These are phyloP conservation scores for Dillenia suffruticosa DNA, from an alignment of 164 flowering plant genomes.

Conservation along the genomic window DNA sequence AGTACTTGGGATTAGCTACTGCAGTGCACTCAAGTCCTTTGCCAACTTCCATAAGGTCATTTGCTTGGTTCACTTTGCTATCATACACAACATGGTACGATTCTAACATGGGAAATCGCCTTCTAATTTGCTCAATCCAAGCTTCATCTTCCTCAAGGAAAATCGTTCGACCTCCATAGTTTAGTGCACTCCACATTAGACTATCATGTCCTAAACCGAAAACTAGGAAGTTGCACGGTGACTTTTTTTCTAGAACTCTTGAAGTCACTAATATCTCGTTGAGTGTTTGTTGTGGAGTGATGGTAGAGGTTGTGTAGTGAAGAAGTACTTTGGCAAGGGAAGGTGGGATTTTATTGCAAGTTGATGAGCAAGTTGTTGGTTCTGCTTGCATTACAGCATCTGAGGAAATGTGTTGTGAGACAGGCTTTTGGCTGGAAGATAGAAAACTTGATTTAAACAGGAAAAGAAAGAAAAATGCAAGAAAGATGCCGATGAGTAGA, in stretches of 20 bases:
- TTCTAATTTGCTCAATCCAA: slow-evolving; percentile 58
- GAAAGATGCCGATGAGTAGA: slow-evolving; percentile 30
- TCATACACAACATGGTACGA: slow-evolving; percentile 63
- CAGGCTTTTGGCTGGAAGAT: slow-evolving; percentile 22
- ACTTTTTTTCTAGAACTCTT: slow-evolving; percentile 36
- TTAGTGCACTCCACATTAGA: slow-evolving; percentile 77
- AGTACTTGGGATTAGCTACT: slow-evolving; percentile 39
- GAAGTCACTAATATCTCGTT: slow-evolving; percentile 56
- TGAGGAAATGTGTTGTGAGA: slow-evolving; percentile 4
- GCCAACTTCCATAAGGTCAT: slow-evolving; percentile 47
- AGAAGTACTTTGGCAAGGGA: slow-evolving; percentile 41
- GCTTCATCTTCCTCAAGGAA: slow-evolving; percentile 80
- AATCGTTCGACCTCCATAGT: slow-evolving; percentile 71
- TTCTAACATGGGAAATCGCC: slow-evolving; percentile 49
- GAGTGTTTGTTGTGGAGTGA: slow-evolving; percentile 74
- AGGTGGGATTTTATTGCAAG: slow-evolving; percentile 54
- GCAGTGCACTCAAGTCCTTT: slow-evolving; percentile 43
- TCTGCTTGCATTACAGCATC: slow-evolving; percentile 10
- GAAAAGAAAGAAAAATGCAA: slow-evolving; percentile 42
- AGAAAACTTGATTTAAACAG: slow-evolving; percentile 40
- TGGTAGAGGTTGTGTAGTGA: slow-evolving; percentile 62
- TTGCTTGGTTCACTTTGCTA: slow-evolving; percentile 57
- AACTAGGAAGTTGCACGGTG: slow-evolving; percentile 90
- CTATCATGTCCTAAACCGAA: slow-evolving; percentile 94
- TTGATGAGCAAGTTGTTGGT: slow-evolving; percentile 20